A percentile compares a stretch with the other conserved stretches of the same genome.
phyloP scores from a whole-genome alignment of 148 eudicot genomes.

The Dysphania ambrosioides region DNA sequence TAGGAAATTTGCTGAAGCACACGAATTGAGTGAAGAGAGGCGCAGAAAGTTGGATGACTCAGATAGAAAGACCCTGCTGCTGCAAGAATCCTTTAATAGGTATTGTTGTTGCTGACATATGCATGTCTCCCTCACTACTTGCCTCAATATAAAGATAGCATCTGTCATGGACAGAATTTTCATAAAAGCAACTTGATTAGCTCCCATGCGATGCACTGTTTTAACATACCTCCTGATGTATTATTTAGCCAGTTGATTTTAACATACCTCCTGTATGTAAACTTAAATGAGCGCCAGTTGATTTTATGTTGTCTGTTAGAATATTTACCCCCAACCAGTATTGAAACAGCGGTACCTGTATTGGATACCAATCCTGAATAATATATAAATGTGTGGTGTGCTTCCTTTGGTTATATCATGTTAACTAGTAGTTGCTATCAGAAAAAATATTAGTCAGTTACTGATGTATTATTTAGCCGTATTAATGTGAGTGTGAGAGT shows the following conservation, averaged over 20 bases:
- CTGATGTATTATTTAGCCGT: not conserved
- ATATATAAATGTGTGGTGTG: no score
- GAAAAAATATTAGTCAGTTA: not conserved
- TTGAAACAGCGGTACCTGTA: not conserved
- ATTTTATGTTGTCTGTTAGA: not conserved
- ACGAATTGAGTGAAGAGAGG: slow-evolving; percentile 55
- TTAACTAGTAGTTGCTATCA: not conserved
- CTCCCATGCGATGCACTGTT: no score
- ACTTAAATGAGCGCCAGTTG: not conserved
- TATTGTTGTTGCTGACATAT: slow-evolving; percentile 22
- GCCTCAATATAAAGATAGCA: not conserved
- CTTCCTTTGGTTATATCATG: not conserved
- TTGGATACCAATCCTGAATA: not conserved
- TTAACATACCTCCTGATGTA: no score
- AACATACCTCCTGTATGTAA: not conserved
- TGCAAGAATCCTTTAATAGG: slow-evolving; percentile 79
- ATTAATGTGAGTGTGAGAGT: not conserved
- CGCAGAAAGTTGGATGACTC: slow-evolving; percentile 74
- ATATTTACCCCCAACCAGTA: not conserved
- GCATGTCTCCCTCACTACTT: not conserved
- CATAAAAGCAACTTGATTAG: no score
- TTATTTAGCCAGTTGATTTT: no score
- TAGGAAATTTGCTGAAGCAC: slow-evolving; percentile 52
- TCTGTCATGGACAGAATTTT: not conserved
- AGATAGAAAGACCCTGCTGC: slow-evolving; percentile 52